Percentiles rank a stretch among this genome's conserved stretches.
These are phyloP conservation scores for Neoboletus subvelutipes DNA, from an alignment of 768 basidiomycete genomes.

Conservation along the genomic window DNA sequence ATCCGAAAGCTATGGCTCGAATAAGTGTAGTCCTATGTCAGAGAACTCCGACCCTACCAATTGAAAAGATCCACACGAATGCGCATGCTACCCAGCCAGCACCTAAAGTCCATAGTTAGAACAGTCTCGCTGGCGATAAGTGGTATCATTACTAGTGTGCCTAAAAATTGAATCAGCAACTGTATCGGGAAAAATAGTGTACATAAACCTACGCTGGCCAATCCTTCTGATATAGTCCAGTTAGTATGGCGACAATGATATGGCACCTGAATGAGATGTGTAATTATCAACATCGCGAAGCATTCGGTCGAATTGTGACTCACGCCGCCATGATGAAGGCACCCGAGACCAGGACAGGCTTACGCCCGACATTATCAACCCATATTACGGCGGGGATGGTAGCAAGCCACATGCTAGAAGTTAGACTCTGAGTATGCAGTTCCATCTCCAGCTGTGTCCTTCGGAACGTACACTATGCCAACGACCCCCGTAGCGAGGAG, in stretches of 20 bases:
- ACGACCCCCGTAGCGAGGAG: constrained; percentile 70
- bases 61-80: constrained; percentile 74
- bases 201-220: constrained; percentile 51
- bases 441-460: neutral
- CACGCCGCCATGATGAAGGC: constrained; percentile 70
- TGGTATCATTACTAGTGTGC: constrained; percentile 2
- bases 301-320: constrained; percentile 19
- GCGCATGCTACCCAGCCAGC: constrained; percentile 74
- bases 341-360: constrained; percentile 71
- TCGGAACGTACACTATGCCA: constrained; percentile 61
- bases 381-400: constrained; percentile 83
- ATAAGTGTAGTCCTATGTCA: neutral
- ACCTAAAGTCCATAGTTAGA: constrained; percentile 30
- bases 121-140: neutral
- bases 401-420: constrained; percentile 62
- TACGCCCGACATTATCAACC: constrained; percentile 74
- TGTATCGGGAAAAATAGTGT: neutral
- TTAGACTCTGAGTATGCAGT: neutral
- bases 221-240: constrained; percentile 53
- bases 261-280: constrained; percentile 51
- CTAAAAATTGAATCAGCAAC: neutral
- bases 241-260: constrained; percentile 65
- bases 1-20: constrained; percentile 54
- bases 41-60: constrained; percentile 39
- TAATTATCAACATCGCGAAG: constrained; percentile 14